These are phyloP conservation scores for Polytrichum commune DNA, from an alignment of 225 moss, liverwort and hornwort genomes.

Conservation along the genomic window DNA sequence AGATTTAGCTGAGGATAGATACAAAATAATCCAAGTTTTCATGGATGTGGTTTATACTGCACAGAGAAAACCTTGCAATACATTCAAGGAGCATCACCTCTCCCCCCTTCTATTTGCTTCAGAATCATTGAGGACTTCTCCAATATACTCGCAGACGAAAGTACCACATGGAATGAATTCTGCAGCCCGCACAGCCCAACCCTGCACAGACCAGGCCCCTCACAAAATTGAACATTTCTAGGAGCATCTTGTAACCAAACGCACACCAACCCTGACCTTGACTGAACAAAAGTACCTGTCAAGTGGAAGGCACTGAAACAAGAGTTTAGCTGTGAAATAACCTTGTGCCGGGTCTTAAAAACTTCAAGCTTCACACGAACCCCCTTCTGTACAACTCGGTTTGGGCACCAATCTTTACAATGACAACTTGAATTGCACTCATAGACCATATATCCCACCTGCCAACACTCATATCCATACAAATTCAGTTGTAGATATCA, in stretches of 20 bases:
- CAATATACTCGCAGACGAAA: constrained; percentile 96
- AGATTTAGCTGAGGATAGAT: too few species aligned
- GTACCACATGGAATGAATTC: constrained; percentile 78
- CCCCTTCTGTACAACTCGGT: constrained; percentile 94
- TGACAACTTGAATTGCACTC: constrained; percentile 97
- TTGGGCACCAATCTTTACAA: constrained; percentile 68
- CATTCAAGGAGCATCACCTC: constrained; percentile 40
- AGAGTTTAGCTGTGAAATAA: constrained; percentile 10
- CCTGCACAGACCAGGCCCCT: constrained; percentile 47
- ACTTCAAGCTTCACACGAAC: constrained; percentile 92
- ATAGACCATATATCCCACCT: constrained; percentile 96
- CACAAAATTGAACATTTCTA: too few species aligned
- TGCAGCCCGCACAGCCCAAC: constrained; percentile 95
- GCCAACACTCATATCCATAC: constrained; percentile 13
- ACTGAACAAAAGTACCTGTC: too few species aligned
- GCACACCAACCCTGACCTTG: too few species aligned
- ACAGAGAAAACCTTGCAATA: too few species aligned
- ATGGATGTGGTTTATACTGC: too few species aligned
- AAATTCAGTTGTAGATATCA: neutral
- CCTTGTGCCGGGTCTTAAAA: constrained; percentile 87
- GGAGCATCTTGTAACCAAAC: too few species aligned
- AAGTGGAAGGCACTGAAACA: too few species aligned
- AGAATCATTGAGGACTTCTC: constrained; percentile 86
- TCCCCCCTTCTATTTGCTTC: constrained; percentile 97
- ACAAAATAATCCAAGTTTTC: too few species aligned